These are phyloP conservation scores for Colletotrichum sansevieriae DNA, from an alignment of 2,329 filamentous ascomycete genomes.

Conservation along the genomic window DNA sequence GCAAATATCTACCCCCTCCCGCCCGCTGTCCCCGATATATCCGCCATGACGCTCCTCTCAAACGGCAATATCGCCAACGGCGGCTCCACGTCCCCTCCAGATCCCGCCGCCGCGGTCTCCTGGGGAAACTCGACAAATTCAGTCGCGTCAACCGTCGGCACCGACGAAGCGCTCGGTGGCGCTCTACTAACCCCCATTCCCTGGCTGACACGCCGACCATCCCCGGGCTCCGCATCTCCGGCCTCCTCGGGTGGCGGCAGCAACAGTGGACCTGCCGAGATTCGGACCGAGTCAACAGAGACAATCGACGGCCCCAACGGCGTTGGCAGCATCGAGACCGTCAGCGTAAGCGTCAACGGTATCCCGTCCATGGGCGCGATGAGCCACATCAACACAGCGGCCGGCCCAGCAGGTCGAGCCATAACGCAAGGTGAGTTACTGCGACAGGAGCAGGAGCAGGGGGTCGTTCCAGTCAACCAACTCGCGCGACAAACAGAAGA, in stretches of 20 bases:
- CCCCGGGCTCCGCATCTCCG: conserved; percentile 42
- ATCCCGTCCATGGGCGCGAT: conserved; percentile 65
- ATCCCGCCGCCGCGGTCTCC: conserved; percentile 55
- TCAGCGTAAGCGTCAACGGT: conserved; percentile 81
- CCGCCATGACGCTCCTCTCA: conserved; percentile 63
- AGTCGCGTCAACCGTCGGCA: conserved; percentile 69
- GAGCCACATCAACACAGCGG: conserved; percentile 41
- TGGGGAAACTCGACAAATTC: conserved; percentile 62
- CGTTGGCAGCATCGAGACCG: conserved; percentile 83
- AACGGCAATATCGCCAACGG: conserved; percentile 70
- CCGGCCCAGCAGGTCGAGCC: conserved; percentile 55
- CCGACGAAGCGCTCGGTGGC: conserved; percentile 90
- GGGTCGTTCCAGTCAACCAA: conserved; percentile 79
- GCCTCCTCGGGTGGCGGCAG: conserved; percentile 29
- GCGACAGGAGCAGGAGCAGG: conserved; percentile 87
- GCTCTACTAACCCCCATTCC: conserved; percentile 94
- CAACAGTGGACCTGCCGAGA: conserved; percentile 55
- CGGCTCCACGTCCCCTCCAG: conserved; percentile 42
- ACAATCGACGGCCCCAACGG: conserved; percentile 87
- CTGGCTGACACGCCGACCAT: conserved; percentile 73
- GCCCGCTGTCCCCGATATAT: conserved; percentile 70
- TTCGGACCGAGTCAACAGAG: conserved; percentile 81
- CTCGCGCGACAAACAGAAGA: conserved; percentile 55
- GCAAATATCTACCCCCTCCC: conserved; percentile 87
- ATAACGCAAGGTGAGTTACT: conserved; percentile 88